Conservation (phyloP, 1,139 yeast genomes). For the Debaryomyces fabryi region DNA sequence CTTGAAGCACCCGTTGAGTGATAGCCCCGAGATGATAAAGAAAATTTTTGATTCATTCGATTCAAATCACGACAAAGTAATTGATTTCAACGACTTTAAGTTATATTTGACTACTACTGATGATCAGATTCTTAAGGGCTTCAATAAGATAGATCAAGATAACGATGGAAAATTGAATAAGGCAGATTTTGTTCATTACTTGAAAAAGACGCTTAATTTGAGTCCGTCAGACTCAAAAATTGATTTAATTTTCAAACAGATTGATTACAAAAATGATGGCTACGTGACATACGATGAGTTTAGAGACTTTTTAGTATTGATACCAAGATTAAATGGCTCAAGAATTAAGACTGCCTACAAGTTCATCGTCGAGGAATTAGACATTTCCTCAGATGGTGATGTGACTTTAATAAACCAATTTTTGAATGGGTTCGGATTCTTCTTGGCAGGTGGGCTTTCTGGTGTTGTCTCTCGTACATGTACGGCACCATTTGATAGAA, state of each 20-base stretch:
- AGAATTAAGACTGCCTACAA: slow-evolving; percentile 79
- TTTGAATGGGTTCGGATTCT: slow-evolving; percentile 83
- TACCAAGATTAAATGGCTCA: slow-evolving; percentile 75
- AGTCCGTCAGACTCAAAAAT: slow-evolving; percentile 57
- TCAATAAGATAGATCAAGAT: slow-evolving; percentile 69
- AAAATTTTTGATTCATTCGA: slow-evolving; percentile 61
- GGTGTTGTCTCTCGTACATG: slow-evolving; percentile 97
- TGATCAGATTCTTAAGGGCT: slow-evolving; percentile 69
- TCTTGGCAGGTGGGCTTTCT: slow-evolving; percentile 91
- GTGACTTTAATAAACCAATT: slow-evolving; percentile 80
- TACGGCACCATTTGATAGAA: slow-evolving; percentile 95
- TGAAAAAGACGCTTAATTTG: slow-evolving; percentile 54
- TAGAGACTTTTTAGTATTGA: slow-evolving; percentile 75
- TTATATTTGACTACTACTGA: slow-evolving; percentile 65
- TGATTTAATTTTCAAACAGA: slow-evolving; percentile 58
- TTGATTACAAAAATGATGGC: slow-evolving; percentile 67
- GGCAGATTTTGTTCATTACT: slow-evolving; percentile 66
- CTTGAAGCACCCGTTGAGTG: slow-evolving; percentile 66
- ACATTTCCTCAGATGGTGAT: slow-evolving; percentile 88
- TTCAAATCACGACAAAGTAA: slow-evolving; percentile 54
- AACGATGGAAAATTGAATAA: slow-evolving; percentile 73
- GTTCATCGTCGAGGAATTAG: slow-evolving; percentile 78
- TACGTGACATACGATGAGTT: slow-evolving; percentile 83
- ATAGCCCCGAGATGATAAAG: slow-evolving; percentile 61
- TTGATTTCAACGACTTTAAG: slow-evolving; percentile 65